Percentiles rank a stretch among this genome's conserved stretches.
These are phyloP conservation scores for Trichoderma lentiforme DNA, from an alignment of 2,329 filamentous ascomycete genomes.

Conservation along the genomic window DNA sequence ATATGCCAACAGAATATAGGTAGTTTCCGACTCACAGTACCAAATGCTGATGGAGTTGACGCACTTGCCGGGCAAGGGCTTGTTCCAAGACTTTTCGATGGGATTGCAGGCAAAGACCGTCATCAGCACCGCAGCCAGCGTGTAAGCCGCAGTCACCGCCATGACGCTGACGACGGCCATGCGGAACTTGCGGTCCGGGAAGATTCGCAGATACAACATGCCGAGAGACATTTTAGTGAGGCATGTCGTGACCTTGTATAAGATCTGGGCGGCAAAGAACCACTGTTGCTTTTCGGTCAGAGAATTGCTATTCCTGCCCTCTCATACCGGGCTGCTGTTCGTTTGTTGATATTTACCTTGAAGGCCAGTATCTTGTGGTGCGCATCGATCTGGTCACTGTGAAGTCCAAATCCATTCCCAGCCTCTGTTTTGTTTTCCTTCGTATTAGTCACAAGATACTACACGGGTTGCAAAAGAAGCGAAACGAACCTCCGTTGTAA, in stretches of 20 bases:
- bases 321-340: no score
- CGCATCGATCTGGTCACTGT: neutral
- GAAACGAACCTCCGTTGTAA: constrained; percentile 2
- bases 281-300: neutral
- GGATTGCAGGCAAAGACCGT: neutral
- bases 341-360: neutral
- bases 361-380: neutral
- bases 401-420: neutral
- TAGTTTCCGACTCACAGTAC: neutral
- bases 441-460: neutral
- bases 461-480: neutral
- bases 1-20: neutral
- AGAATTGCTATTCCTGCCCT: no score
- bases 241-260: neutral
- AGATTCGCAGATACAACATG: neutral
- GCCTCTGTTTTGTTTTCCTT: neutral
- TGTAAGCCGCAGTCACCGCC: neutral
- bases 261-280: neutral
- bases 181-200: neutral
- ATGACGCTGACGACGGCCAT: neutral
- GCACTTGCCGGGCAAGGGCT: neutral
- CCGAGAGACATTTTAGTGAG: neutral
- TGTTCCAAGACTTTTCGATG: neutral
- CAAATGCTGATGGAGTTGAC: neutral
- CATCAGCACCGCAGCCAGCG: neutral